Conservation (phyloP, 1,284 basidiomycete genomes). For the Uromyces viciae-fabae region DNA sequence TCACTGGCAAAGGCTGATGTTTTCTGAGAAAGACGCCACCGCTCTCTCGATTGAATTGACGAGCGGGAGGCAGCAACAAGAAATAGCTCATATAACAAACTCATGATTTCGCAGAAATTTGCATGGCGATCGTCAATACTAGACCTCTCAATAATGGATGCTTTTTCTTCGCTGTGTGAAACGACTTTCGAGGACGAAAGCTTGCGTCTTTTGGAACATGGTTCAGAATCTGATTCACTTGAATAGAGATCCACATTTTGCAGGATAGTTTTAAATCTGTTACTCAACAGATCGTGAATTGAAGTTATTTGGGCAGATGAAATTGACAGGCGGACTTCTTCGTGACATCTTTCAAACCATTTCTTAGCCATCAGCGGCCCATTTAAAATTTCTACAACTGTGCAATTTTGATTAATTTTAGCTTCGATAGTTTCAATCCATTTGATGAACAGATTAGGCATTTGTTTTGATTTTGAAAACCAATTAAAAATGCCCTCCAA, state of each 20-base stretch:
- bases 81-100: constrained; percentile 21
- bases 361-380: constrained; percentile 14
- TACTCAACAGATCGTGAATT: constrained; percentile 14
- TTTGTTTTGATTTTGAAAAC: constrained; percentile 40
- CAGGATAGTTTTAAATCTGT: neutral
- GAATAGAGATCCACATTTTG: neutral
- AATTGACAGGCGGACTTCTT: constrained; percentile 29
- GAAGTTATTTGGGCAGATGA: constrained; percentile 19
- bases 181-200: neutral
- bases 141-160: neutral
- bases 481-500: constrained; percentile 17
- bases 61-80: constrained; percentile 29
- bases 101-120: neutral
- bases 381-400: constrained; percentile 5
- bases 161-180: neutral
- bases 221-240: neutral
- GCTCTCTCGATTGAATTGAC: constrained; percentile 11
- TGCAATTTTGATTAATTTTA: neutral
- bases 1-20: neutral
- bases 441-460: constrained; percentile 13
- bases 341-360: constrained; percentile 2
- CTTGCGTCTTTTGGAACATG: constrained; percentile 15
- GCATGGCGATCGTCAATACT: neutral
- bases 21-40: constrained; percentile 20
- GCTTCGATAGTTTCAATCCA: constrained; percentile 7